Evolutionary conservation across 768 basidiomycete species (phyloP).

Genomic region (Galerina marginata): DNA sequence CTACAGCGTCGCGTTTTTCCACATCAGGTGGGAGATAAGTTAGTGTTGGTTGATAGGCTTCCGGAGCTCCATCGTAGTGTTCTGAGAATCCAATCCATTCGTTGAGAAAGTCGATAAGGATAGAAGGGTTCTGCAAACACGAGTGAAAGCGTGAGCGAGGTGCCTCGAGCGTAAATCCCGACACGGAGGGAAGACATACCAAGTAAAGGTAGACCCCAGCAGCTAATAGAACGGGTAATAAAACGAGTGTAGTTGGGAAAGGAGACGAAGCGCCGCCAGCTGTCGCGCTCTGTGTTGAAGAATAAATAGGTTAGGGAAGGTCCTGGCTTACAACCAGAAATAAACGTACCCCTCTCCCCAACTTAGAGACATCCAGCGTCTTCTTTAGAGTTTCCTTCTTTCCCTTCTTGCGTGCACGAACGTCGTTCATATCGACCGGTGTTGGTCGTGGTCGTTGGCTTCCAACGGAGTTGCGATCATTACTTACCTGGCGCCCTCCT

Average conservation of each 20-base stretch:
- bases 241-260: conserved; percentile 23
- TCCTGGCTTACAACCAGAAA: not conserved
- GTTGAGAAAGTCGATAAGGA: conserved; percentile 33
- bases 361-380: conserved; percentile 8
- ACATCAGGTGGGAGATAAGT: conserved; percentile 54
- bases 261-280: conserved; percentile 18
- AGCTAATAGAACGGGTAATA: conserved; percentile 23
- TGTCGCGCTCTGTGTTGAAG: conserved; percentile 11
- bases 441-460: conserved; percentile 8
- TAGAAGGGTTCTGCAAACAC: conserved; percentile 21
- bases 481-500: conserved; percentile 18
- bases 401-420: conserved; percentile 22
- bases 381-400: conserved; percentile 18
- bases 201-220: conserved; percentile 24
- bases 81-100: conserved; percentile 49
- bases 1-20: conserved; percentile 69
- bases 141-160: not conserved
- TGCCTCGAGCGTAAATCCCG: not conserved
- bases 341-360: conserved; percentile 3
- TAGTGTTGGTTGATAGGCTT: conserved; percentile 15
- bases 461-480: conserved; percentile 10
- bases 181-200: conserved; percentile 11
- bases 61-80: conserved; percentile 37
- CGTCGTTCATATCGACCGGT: conserved; percentile 19
- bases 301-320: not conserved